phyloP scores from a whole-genome alignment of 306 rosid species.

The Ormosia semicastrata region DNA sequence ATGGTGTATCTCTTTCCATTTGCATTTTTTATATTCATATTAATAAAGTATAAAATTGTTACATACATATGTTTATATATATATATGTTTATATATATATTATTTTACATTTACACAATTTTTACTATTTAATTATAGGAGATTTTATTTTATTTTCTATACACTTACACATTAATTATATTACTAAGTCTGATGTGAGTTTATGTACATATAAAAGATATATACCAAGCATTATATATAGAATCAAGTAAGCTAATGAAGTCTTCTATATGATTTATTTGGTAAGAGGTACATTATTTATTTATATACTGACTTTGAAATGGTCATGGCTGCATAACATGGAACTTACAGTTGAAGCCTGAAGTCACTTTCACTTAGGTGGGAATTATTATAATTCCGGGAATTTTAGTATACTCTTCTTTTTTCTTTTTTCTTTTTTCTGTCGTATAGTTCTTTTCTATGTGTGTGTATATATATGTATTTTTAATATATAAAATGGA shows the following conservation, averaged over 20 bases:
- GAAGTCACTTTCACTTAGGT: background rate
- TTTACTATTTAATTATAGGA: too few relatives aligned
- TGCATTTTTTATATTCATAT: background rate
- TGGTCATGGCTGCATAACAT: background rate
- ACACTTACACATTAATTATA: too few relatives aligned
- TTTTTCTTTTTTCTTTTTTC: too few relatives aligned
- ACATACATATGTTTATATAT: too few relatives aligned
- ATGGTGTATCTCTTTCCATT: conserved; percentile 8
- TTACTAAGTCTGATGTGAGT: too few relatives aligned
- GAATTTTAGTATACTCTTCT: background rate
- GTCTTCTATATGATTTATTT: background rate
- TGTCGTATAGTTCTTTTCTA: too few relatives aligned
- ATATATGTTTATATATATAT: too few relatives aligned
- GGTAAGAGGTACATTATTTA: background rate
- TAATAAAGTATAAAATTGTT: background rate
- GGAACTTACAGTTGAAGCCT: background rate
- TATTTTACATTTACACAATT: too few relatives aligned
- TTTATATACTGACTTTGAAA: background rate
- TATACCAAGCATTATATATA: too few relatives aligned
- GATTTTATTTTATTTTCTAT: too few relatives aligned
- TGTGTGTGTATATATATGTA: too few relatives aligned
- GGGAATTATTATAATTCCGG: background rate
- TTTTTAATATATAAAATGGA: background rate
- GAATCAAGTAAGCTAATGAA: background rate
- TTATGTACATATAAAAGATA: too few relatives aligned